Base-by-base conservation (phyloP, 73 alveolate species). In the Effrenium voratum region DNA sequence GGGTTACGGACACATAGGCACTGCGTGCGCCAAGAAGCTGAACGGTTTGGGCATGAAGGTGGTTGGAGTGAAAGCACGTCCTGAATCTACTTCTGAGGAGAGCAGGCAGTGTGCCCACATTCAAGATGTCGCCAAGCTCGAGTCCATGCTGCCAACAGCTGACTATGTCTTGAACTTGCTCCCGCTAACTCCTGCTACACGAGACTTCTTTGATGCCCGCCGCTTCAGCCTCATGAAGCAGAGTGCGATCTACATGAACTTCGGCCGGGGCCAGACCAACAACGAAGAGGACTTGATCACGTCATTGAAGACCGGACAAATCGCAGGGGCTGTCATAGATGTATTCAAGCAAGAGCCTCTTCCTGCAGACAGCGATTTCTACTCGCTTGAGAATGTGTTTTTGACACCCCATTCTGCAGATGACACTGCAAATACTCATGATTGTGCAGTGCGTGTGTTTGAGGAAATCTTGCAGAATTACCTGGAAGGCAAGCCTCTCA, bases 251-350 rank as follows among this genome's bases (percentile, higher is more conserved):
- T 72, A 72, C 82, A 36, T 72, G 47, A 72, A 72, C 82, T 72
- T 72, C 32, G 82, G 82, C 36, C 82, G 82, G 6, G 82, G 82
- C n/a, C 82, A n/a, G 82, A 72, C 82, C 82, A 72, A 72, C 82
- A 72, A 72, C 46, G 82, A 72, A 36, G 50, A 1, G n/a, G 82
- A 72, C 82, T 72, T 72, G 82, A 13, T 72, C 36, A 47, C 82
- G 26, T 72, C 82, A 47, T 32, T 72, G 82, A 72, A 72, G 82
- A 32, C 26, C 2, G 82, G 82, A 13, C 34, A 72, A 34, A 72
- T 72, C 15, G 82, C 82, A 13, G 82, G 82, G 13, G 82, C 82
- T 2, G 82, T 72, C 47, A 72, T 72, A 47, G 82, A 72, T 72
- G 82, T 72, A 13, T 72, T 72, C 82, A 3, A 36, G 82, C 45